These are phyloP conservation scores for Diaporthe sp. DNA, from an alignment of 2,329 filamentous ascomycete species.

Conservation along the genomic window DNA sequence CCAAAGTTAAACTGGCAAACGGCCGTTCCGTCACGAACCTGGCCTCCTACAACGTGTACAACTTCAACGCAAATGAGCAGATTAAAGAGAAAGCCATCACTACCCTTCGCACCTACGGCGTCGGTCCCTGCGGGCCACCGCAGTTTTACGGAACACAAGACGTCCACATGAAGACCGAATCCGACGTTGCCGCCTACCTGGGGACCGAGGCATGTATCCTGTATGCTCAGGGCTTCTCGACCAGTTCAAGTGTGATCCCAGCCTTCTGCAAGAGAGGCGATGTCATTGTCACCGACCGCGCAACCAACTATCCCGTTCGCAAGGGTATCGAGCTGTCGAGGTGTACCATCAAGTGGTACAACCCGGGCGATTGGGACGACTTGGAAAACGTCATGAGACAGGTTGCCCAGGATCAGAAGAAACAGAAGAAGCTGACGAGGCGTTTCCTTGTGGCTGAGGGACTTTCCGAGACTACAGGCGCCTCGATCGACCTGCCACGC, in stretches of 20 bases:
- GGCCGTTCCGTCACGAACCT: conserved; percentile 94
- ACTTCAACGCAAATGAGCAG: conserved; percentile 91
- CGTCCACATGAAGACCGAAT: conserved; percentile 96
- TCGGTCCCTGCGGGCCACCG: conserved; percentile 95
- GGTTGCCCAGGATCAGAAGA: conserved; percentile 87
- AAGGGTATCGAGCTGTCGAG: conserved; percentile 94
- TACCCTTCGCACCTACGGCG: conserved; percentile 93
- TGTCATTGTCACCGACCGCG: conserved; percentile 94
- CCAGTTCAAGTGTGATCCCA: conserved; percentile 96
- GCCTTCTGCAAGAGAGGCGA: conserved; percentile 97
- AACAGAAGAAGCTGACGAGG: conserved; percentile 87
- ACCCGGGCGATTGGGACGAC: conserved; percentile 96
- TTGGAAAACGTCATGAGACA: conserved; percentile 87
- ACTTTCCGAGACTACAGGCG: conserved; percentile 90
- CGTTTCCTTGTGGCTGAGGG: conserved; percentile 97
- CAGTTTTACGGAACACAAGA: conserved; percentile 99
- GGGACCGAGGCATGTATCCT: conserved; percentile 92
- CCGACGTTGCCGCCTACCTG: conserved; percentile 90
- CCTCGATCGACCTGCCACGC: conserved; percentile 85
- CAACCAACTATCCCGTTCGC: conserved; percentile 92
- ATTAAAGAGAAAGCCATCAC: conserved; percentile 96
- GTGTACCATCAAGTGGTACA: conserved; percentile 92
- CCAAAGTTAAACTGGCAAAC: conserved; percentile 88
- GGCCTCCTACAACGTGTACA: conserved; percentile 97
- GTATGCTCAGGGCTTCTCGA: conserved; percentile 96